These are phyloP conservation scores for Pichia manshurica DNA, from an alignment of 805 yeast species.

Conservation along the genomic window DNA sequence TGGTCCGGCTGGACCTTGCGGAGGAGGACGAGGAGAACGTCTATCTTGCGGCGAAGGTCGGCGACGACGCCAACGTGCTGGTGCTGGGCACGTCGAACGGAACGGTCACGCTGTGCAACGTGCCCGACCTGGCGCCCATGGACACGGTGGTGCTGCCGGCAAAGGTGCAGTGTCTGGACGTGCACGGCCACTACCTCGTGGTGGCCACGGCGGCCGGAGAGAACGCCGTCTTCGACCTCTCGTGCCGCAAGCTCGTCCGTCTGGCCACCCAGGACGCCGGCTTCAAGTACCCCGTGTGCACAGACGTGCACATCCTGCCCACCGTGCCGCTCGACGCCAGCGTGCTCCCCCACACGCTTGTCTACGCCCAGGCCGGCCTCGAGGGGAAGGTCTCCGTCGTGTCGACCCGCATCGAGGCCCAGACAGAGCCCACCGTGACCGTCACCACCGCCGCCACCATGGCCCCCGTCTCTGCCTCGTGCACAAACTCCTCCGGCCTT, in stretches of 20 bases:
- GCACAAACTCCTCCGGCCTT: conserved; percentile 6
- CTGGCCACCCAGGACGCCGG: conserved; percentile 55
- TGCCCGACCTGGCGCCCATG: conserved; percentile 19
- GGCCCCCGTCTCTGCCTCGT: conserved; percentile 8
- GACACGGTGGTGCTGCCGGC: conserved; percentile 15
- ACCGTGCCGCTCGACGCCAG: conserved; percentile 12
- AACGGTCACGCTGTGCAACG: not conserved
- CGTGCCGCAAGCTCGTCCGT: conserved; percentile 36
- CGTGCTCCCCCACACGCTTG: not conserved
- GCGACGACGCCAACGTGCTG: conserved; percentile 1
- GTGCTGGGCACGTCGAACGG: conserved; percentile 1
- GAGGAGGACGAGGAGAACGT: too few species aligned
- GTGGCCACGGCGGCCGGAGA: conserved; percentile 48
- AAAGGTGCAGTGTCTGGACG: conserved; percentile 60
- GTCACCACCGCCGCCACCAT: conserved; percentile 8
- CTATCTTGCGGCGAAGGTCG: not conserved
- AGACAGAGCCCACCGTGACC: conserved; percentile 12
- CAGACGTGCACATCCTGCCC: conserved; percentile 51
- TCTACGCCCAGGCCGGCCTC: conserved; percentile 61
- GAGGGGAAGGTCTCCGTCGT: conserved; percentile 81
- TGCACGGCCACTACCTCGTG: conserved; percentile 33
- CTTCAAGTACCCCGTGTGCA: conserved; percentile 53
- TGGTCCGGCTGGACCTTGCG: too few species aligned
- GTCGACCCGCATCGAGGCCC: conserved; percentile 39
- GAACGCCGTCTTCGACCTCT: conserved; percentile 50